These are phyloP conservation scores for Didymella sp. DNA, from an alignment of 2,329 filamentous ascomycete genomes.

Conservation along the genomic window DNA sequence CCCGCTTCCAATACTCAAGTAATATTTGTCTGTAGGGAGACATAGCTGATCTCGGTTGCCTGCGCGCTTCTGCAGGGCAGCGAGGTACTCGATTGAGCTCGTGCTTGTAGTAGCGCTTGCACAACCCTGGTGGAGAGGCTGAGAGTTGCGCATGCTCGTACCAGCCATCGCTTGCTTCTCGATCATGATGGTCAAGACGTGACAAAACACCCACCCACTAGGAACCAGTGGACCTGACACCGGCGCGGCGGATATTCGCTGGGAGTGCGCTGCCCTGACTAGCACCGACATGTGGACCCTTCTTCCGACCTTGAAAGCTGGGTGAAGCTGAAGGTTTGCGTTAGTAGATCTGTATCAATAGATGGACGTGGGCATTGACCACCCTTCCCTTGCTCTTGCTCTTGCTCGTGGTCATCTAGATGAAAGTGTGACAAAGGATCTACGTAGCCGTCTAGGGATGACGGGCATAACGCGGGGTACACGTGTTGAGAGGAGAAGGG, in stretches of 20 bases:
- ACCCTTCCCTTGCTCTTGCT: neutral
- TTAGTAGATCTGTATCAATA: neutral
- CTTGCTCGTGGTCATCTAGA: neutral
- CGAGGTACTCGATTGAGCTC: neutral
- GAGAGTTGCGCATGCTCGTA: neutral
- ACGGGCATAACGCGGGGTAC: neutral
- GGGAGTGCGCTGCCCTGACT: neutral
- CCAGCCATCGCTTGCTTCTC: neutral
- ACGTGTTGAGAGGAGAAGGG: constrained; percentile 1
- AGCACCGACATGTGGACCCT: constrained; percentile 1
- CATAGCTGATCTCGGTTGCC: neutral
- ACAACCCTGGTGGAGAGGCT: neutral
- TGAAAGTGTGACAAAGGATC: neutral
- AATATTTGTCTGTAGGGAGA: neutral
- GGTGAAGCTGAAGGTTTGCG: neutral
- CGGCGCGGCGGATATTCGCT: constrained; percentile 6
- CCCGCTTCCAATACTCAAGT: neutral
- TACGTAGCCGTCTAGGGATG: neutral
- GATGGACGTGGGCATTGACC: neutral
- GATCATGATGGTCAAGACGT: neutral
- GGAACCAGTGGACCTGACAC: constrained; percentile 10
- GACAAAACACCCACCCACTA: constrained; percentile 4
- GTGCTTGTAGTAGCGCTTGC: neutral
- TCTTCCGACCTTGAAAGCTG: neutral
- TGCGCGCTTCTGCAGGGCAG: neutral